Evolutionary conservation across 495 filamentous ascomycete genomes (phyloP).

Genomic region (Trichoderma reesei): DNA sequence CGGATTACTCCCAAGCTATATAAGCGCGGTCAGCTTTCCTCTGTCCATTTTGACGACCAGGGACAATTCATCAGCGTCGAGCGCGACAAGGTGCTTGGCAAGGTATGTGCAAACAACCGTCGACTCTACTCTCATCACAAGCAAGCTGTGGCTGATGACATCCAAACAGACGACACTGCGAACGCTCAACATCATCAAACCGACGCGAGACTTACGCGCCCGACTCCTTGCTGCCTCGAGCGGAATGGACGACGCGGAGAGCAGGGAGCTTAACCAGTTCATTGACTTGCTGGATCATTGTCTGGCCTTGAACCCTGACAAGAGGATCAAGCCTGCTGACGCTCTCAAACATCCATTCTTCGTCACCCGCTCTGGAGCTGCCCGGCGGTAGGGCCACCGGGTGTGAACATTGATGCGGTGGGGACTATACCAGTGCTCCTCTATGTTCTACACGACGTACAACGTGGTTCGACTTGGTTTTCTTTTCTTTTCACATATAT

Average conservation of each 20-base stretch:
- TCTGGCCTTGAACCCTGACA: conserved; percentile 84
- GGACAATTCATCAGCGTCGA: conserved; percentile 81
- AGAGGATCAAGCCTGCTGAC: conserved; percentile 74
- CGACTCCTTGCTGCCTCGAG: conserved; percentile 64
- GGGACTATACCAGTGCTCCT: not conserved
- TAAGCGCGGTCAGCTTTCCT: conserved; percentile 61
- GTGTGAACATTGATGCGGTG: not conserved
- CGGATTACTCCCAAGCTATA: conserved; percentile 83
- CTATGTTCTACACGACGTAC: not conserved
- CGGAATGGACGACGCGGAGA: conserved; percentile 62
- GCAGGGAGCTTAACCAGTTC: conserved; percentile 71
- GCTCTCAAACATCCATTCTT: conserved; percentile 83
- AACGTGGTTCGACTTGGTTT: not conserved
- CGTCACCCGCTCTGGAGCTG: not conserved
- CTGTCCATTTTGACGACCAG: conserved; percentile 77
- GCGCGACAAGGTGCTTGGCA: conserved; percentile 74
- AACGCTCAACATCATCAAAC: conserved; percentile 65
- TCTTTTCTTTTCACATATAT: not conserved
- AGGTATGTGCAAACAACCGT: conserved; percentile 35
- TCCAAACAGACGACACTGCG: conserved; percentile 50
- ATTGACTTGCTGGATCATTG: conserved; percentile 81
- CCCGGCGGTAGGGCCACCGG: not conserved
- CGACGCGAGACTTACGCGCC: conserved; percentile 69
- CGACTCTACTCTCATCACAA: not conserved
- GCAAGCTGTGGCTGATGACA: not conserved